Conservation (phyloP, 1,284 basidiomycete species). For the Entoloma clypeatum region DNA sequence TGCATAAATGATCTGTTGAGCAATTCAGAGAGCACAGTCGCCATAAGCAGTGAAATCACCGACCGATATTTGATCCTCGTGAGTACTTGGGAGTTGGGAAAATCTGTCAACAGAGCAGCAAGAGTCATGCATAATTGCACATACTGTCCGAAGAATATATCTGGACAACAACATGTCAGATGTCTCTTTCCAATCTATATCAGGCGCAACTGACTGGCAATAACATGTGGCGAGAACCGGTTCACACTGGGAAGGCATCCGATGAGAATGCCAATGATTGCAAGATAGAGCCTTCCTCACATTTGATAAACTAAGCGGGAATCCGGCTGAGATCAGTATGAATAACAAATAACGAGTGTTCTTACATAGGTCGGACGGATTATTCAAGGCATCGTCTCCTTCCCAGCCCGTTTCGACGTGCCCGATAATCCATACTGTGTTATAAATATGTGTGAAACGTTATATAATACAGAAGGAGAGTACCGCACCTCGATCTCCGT, state of each 20-base stretch:
- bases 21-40: neutral
- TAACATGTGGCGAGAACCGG: slow-evolving; percentile 75
- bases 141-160: slow-evolving; percentile 74
- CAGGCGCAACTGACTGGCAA: slow-evolving; percentile 54
- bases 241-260: slow-evolving; percentile 55
- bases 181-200: slow-evolving; percentile 1
- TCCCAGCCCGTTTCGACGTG: slow-evolving; percentile 80
- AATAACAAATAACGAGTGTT: slow-evolving; percentile 15
- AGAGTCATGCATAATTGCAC: slow-evolving; percentile 9
- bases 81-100: slow-evolving; percentile 38
- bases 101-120: neutral
- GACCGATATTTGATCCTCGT: slow-evolving; percentile 77
- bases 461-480: neutral
- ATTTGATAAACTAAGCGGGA: slow-evolving; percentile 71
- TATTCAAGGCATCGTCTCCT: slow-evolving; percentile 56
- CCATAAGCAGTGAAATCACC: slow-evolving; percentile 18
- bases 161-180: slow-evolving; percentile 31
- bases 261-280: slow-evolving; percentile 4
- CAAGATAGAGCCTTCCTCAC: slow-evolving; percentile 32
- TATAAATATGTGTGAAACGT: neutral
- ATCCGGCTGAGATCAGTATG: neutral
- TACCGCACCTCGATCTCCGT: slow-evolving; percentile 55
- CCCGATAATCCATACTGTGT: slow-evolving; percentile 74
- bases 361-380: slow-evolving; percentile 67
- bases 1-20: slow-evolving; percentile 62